Evolutionary conservation across 1,284 basidiomycete genomes (phyloP), one percentile per base, ranked within the genome.

Genomic region (Entoloma clypeatum): DNA sequence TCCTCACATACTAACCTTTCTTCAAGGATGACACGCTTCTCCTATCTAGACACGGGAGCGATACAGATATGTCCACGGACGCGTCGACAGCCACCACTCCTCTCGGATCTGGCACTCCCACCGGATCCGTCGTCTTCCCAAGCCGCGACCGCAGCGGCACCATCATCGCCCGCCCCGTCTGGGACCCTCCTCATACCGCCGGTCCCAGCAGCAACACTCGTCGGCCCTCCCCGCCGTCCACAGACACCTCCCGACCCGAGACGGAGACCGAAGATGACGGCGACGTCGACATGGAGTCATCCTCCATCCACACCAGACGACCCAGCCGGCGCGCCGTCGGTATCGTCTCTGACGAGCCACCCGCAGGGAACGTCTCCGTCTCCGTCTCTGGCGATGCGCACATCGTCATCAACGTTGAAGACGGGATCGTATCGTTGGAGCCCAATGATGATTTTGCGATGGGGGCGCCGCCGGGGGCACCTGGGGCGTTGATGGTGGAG

Each of bases 401-500:
- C 48, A 83, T 84, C 36, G 81, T 84, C 38, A 83, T 85, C 60
- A 79, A 77, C 47, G 68, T 84, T 7, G 80, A 81, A 41, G 81
- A 84, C 45, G 84, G 79, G 0, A 79, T 88, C 32, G 83, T 83
- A 7, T 77, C 74, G 6, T 62, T 86, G 25, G 82, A 82, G 37
- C 72, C 73, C 30, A 78, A 89, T 53, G 86, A 89, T 47, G 86
- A 89, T 58, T 81, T 89, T 49, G 86, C 86, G 7, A 88, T 89
- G 85, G 86, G 86, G 39, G 86, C 86, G 0, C 86, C 86, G 7
- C 86, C 86, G 7, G 86, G 86, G 25, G 86, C 86, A 1, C 86
- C 86, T 2, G 86, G 86, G 35, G 86, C 86, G 1, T 63, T 85
- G 42, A 75, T 75, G 13, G 71, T 64, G 21, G 62, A 56, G 34